Base-by-base conservation (phyloP, 106 monocot genomes). In the Triglochin maritima region DNA sequence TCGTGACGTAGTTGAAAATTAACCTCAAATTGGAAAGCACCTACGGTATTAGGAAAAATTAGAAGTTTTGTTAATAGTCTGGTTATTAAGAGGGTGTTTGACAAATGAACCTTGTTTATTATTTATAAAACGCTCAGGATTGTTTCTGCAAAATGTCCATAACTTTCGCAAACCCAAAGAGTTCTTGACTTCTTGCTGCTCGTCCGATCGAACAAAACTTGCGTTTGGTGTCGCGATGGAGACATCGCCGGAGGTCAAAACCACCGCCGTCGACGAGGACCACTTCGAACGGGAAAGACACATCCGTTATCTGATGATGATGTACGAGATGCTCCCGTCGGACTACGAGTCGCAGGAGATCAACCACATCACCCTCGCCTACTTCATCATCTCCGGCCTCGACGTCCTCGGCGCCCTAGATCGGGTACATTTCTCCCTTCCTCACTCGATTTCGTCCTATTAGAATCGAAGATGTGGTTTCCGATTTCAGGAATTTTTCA, bases 301-400 rank as follows among this genome's bases (percentile, higher is more conserved):
- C 70, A 56, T 84, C 43, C 17, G 46, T 12, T 89, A 74, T 58
- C 68, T 92, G 52, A 67, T 82, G 67, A 78, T 81, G 80, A 84
- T 89, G 84, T 63, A 76, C 16, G 74, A 79, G 15, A 49, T 64
- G 51, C 74, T 98, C 9, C 88, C 98, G 51, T 17, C 46, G 46
- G 80, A 79, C 4, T 98, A 92, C 82, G 82, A 92, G 78, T 43
- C 74, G 41, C 85, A 98, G 79, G 98, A 98, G 82, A 83, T 98
- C 86, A 98, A 92, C 71, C 83, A 67, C 64, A 74, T 98, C 69
- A 98, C 98, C 63, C 86, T 98, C 80, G 98, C 92, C 72, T 92
- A 98, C 86, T 98, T 92, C 91, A 80, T 83, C 66, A 66, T 98
- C 75, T 86, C 88, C 72, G 80, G 79, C 65, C 98, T 98, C 58